These are phyloP conservation scores for Silene conica DNA, from an alignment of 148 eudicot genomes.

Conservation along the genomic window DNA sequence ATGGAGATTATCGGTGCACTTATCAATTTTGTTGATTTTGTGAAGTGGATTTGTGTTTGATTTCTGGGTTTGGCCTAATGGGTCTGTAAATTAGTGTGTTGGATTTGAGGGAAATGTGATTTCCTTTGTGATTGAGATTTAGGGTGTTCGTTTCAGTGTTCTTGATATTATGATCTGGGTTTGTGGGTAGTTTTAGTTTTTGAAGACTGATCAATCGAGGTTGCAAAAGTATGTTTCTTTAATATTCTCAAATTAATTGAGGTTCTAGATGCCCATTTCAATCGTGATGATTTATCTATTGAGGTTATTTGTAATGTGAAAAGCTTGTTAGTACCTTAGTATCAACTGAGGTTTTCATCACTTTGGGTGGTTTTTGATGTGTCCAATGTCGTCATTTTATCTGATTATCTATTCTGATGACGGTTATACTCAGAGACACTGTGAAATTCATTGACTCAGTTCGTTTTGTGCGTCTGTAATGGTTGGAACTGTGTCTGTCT, in stretches of 20 bases:
- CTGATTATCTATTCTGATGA: neutral
- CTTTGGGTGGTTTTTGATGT: neutral
- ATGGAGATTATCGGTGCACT: neutral
- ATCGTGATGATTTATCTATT: neutral
- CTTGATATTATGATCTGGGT: neutral
- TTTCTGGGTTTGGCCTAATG: neutral
- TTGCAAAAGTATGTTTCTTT: neutral
- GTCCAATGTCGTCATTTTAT: neutral
- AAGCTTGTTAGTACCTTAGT: neutral
- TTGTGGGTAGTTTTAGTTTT: neutral
- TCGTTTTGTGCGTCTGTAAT: neutral
- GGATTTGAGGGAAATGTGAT: neutral
- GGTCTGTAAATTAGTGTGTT: neutral
- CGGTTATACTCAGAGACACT: neutral
- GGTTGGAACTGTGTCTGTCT: too few species aligned
- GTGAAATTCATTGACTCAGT: neutral
- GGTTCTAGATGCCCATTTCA: slow-evolving; percentile 1
- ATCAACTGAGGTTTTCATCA: neutral
- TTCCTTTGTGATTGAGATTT: too few species aligned
- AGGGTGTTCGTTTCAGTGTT: neutral
- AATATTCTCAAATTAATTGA: neutral
- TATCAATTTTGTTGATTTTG: slow-evolving; percentile 4
- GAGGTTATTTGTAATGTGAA: neutral
- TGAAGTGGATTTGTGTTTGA: slow-evolving; percentile 5
- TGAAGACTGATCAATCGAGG: neutral